A percentile compares a stretch with the other conserved stretches of the same genome.
These are phyloP conservation scores for Cercospora canescens DNA, from an alignment of 2,329 filamentous ascomycete genomes.

Conservation along the genomic window DNA sequence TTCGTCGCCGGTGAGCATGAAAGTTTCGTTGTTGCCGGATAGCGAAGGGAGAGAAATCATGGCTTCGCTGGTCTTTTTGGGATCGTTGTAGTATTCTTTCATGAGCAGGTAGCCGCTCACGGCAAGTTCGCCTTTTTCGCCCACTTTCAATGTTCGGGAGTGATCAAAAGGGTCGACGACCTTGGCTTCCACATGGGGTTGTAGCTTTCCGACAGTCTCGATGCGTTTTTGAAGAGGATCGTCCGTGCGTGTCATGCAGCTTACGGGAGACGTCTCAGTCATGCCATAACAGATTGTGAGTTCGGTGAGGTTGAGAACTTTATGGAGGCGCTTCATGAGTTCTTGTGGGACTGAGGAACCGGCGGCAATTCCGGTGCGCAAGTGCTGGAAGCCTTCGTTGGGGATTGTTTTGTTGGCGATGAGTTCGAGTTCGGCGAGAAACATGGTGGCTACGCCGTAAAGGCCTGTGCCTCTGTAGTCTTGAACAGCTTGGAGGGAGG, in stretches of 20 bases:
- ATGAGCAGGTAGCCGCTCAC: slow-evolving; percentile 85
- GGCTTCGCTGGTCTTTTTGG: slow-evolving; percentile 67
- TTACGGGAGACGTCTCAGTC: slow-evolving; percentile 82
- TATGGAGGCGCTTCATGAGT: slow-evolving; percentile 75
- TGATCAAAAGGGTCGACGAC: slow-evolving; percentile 71
- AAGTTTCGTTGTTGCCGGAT: slow-evolving; percentile 60
- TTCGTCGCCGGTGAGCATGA: slow-evolving; percentile 95
- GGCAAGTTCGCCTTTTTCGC: slow-evolving; percentile 75
- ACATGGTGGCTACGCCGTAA: slow-evolving; percentile 95
- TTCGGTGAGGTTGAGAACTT: slow-evolving; percentile 72
- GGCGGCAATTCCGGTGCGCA: slow-evolving; percentile 89
- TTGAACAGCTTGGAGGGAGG: slow-evolving; percentile 65
- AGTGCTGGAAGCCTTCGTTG: slow-evolving; percentile 59
- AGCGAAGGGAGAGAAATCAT: slow-evolving; percentile 54
- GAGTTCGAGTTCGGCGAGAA: slow-evolving; percentile 80
- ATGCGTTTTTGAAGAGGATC: slow-evolving; percentile 75
- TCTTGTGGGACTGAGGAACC: slow-evolving; percentile 81
- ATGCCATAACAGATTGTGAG: slow-evolving; percentile 95
- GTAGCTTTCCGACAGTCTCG: slow-evolving; percentile 72
- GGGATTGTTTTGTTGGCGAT: slow-evolving; percentile 45
- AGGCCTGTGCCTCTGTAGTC: slow-evolving; percentile 67
- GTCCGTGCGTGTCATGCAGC: slow-evolving; percentile 74
- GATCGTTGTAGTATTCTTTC: slow-evolving; percentile 86
- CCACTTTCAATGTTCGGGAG: slow-evolving; percentile 59
- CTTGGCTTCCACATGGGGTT: slow-evolving; percentile 80